phyloP scores from a whole-genome alignment of 2,329 filamentous ascomycete species.

The Colletotrichum sojae region DNA sequence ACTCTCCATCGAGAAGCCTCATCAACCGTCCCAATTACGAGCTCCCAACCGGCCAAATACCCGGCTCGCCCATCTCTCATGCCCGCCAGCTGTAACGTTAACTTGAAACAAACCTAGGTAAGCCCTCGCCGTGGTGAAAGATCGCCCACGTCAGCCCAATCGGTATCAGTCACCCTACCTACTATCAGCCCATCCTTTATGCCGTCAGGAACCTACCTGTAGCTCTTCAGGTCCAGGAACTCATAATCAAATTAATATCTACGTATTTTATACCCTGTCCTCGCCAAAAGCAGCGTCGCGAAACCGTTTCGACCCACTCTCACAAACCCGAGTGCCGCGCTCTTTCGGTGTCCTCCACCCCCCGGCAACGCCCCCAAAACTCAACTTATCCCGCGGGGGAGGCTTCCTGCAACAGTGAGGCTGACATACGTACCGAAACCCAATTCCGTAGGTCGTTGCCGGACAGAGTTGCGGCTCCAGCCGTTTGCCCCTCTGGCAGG shows the following conservation, averaged over 20 bases:
- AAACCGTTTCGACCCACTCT: conserved; percentile 37
- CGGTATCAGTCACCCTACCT: neutral
- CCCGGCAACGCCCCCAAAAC: conserved; percentile 20
- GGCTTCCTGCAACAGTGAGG: neutral
- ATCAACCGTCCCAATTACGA: conserved; percentile 3
- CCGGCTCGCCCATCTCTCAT: neutral
- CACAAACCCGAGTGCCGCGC: neutral
- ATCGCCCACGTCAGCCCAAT: conserved; percentile 4
- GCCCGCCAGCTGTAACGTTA: conserved; percentile 27
- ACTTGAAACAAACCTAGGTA: conserved; percentile 36
- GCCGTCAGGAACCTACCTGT: neutral
- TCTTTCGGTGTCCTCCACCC: conserved; percentile 24
- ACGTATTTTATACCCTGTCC: neutral
- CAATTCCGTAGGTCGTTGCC: neutral
- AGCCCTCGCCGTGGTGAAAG: conserved; percentile 10
- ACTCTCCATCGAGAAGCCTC: no score
- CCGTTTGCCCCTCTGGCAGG: neutral
- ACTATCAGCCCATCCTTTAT: no score
- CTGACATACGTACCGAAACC: neutral
- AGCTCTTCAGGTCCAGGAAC: neutral
- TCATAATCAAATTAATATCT: neutral
- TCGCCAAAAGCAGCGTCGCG: conserved; percentile 24
- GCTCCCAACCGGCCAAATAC: neutral
- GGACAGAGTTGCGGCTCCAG: conserved; percentile 22
- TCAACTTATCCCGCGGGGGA: neutral